Conservation (phyloP, 2,329 filamentous ascomycete genomes). For the Pyricularia grisea region DNA sequence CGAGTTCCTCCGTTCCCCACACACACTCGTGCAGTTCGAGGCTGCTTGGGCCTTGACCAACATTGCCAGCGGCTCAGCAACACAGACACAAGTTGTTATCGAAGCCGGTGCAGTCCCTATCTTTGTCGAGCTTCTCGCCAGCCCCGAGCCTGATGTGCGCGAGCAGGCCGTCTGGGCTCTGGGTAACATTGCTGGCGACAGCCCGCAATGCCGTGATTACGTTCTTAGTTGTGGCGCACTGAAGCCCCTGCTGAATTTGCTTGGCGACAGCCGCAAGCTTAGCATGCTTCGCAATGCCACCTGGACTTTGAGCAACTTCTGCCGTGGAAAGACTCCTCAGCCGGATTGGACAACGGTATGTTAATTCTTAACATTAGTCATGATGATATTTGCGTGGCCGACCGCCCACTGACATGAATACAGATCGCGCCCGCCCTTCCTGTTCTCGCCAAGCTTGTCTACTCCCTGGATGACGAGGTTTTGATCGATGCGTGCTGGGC, state of each 20-base stretch:
- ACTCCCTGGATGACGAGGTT: constrained; percentile 96
- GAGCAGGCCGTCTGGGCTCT: constrained; percentile 98
- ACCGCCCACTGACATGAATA: constrained; percentile 14
- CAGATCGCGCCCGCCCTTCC: constrained; percentile 92
- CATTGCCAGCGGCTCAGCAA: constrained; percentile 93
- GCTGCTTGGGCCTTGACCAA: constrained; percentile 98
- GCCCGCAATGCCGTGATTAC: constrained; percentile 94
- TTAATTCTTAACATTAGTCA: constrained; percentile 12
- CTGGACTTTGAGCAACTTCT: constrained; percentile 99
- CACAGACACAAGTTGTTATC: constrained; percentile 97
- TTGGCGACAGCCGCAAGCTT: constrained; percentile 95
- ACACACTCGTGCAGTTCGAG: constrained; percentile 97
- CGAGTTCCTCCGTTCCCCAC: constrained; percentile 93
- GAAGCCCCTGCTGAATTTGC: constrained; percentile 76
- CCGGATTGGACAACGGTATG: constrained; percentile 94
- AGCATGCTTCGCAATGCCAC: constrained; percentile 99
- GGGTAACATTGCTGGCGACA: constrained; percentile 98
- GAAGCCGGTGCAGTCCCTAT: constrained; percentile 97
- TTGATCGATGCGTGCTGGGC: constrained; percentile 99
- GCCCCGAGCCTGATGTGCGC: constrained; percentile 93
- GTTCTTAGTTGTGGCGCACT: constrained; percentile 87
- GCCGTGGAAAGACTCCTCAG: constrained; percentile 97
- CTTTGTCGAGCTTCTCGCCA: constrained; percentile 91
- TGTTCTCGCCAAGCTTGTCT: constrained; percentile 92
- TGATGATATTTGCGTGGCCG: constrained; percentile 1